A percentile compares a stretch with the other conserved stretches of the same genome.
phyloP scores from a whole-genome alignment of 257 asterid species.

The Ehretia macrophylla region DNA sequence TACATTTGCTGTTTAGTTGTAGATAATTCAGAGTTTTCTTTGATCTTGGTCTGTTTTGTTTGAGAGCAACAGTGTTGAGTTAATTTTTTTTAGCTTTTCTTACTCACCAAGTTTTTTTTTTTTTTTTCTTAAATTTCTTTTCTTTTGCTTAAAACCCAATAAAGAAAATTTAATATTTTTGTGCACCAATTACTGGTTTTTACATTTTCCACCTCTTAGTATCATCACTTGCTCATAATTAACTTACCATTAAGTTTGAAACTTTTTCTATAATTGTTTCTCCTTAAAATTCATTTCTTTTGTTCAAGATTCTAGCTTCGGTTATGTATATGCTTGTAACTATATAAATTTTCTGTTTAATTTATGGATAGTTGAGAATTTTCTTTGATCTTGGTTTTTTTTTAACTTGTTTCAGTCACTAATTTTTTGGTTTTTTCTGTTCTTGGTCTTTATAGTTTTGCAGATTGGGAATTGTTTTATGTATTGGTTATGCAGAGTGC shows the following conservation, averaged over 20 bases:
- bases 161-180: conserved; percentile 24
- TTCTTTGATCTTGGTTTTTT: not conserved
- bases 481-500: conserved; percentile 30
- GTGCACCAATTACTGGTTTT: conserved; percentile 9
- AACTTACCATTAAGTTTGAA: conserved; percentile 30
- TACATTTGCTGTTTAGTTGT: too few species aligned
- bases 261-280: conserved; percentile 4
- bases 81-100: too few species aligned
- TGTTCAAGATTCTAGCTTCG: conserved; percentile 10
- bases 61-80: too few species aligned
- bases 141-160: conserved; percentile 25
- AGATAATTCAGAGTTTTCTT: too few species aligned
- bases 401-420: not conserved
- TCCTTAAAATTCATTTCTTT: conserved; percentile 7
- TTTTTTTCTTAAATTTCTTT: not conserved
- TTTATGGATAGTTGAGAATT: not conserved
- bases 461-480: conserved; percentile 12
- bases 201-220: conserved; percentile 4
- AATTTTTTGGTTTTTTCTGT: not conserved
- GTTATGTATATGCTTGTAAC: not conserved
- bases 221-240: conserved; percentile 46
- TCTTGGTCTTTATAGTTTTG: too few species aligned
- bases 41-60: too few species aligned
- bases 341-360: not conserved
- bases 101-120: not conserved